Conservation (phyloP, 768 basidiomycete species). For the Agaricus blazei region DNA sequence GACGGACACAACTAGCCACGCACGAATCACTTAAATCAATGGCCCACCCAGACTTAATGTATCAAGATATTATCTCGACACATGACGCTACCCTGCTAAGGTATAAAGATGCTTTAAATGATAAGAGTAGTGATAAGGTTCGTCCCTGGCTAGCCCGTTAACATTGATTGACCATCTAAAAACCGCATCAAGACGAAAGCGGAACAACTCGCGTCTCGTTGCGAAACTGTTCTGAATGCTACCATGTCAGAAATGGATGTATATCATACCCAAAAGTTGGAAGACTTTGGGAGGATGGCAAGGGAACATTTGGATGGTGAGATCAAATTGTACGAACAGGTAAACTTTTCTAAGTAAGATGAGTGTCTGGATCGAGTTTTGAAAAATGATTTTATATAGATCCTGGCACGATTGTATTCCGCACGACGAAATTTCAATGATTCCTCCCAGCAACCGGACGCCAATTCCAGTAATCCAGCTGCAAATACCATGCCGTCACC, state of each 20-base stretch:
- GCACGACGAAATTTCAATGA: slow-evolving; percentile 48
- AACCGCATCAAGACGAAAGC: slow-evolving; percentile 43
- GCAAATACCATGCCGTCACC: slow-evolving; percentile 46
- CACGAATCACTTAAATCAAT: slow-evolving; percentile 74
- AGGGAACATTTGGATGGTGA: slow-evolving; percentile 75
- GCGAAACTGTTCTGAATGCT: slow-evolving; percentile 83
- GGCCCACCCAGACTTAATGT: slow-evolving; percentile 69
- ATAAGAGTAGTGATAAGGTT: slow-evolving; percentile 7
- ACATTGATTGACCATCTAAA: neutral
- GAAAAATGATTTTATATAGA: slow-evolving; percentile 24
- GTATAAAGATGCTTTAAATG: slow-evolving; percentile 48
- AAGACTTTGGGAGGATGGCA: slow-evolving; percentile 57
- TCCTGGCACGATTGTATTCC: slow-evolving; percentile 50
- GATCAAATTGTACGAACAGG: slow-evolving; percentile 73
- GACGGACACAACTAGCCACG: slow-evolving; percentile 64
- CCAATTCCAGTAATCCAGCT: slow-evolving; percentile 19
- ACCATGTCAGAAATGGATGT: slow-evolving; percentile 87
- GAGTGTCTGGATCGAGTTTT: too few relatives aligned
- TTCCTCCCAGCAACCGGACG: slow-evolving; percentile 26
- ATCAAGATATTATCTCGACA: slow-evolving; percentile 73
- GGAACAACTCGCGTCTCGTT: slow-evolving; percentile 58
- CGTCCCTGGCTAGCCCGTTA: neutral
- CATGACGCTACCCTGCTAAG: slow-evolving; percentile 65
- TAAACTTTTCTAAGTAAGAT: slow-evolving; percentile 14
- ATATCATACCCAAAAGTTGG: slow-evolving; percentile 68